phyloP scores from a whole-genome alignment of 2,329 filamentous ascomycete species.

The Fusarium pseudonygamai region DNA sequence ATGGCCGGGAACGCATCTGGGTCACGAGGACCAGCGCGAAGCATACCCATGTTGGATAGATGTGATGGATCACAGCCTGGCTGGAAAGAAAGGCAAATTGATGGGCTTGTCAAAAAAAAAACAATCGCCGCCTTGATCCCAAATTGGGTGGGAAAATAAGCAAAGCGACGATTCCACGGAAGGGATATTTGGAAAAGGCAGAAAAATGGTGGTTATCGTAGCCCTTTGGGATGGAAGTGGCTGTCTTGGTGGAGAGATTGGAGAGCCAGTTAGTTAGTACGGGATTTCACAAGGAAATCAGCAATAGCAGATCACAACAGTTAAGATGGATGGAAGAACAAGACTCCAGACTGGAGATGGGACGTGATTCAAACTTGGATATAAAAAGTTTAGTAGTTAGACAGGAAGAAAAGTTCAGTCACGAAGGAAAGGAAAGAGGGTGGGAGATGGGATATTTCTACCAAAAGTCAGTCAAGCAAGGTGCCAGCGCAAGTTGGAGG shows the following conservation, averaged over 20 bases:
- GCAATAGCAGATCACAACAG: conserved; percentile 14
- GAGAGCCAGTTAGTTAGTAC: conserved; percentile 5
- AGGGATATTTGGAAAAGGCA: conserved; percentile 1
- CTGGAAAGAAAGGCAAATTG: conserved; percentile 1
- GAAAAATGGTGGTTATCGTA: neutral
- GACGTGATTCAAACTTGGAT: conserved; percentile 7
- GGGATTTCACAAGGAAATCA: conserved; percentile 24
- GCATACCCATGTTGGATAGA: conserved; percentile 58
- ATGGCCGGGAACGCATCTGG: conserved; percentile 80
- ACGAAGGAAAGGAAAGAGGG: conserved; percentile 26
- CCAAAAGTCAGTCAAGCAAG: neutral
- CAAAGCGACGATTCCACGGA: neutral
- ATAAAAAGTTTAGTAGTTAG: conserved; percentile 9
- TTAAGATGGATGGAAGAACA: conserved; percentile 8
- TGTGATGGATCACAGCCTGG: neutral
- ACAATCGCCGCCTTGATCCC: neutral
- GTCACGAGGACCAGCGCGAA: conserved; percentile 63
- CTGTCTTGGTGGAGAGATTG: conserved; percentile 11
- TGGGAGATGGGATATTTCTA: conserved; percentile 44
- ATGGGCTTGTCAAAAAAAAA: conserved; percentile 3
- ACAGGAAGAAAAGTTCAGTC: conserved; percentile 5
- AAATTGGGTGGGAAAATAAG: neutral
- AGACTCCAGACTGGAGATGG: neutral
- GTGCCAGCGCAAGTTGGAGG: neutral
- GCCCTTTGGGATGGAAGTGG: neutral